Conservation (phyloP, 116 monocot genomes). For the Phalaenopsis hybrid region DNA sequence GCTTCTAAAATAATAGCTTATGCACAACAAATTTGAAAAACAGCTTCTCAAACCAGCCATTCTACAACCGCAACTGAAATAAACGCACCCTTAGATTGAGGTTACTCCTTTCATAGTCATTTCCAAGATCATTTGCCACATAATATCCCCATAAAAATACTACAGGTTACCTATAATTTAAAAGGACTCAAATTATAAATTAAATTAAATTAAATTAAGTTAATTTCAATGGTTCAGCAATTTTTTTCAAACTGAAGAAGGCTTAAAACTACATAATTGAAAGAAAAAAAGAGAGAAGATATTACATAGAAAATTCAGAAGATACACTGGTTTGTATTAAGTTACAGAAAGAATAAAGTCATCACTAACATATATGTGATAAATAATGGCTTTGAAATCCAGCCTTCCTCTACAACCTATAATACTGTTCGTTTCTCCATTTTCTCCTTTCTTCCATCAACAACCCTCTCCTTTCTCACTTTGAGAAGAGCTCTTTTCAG, state of each 20-base stretch:
- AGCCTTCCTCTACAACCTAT: neutral
- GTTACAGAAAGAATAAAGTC: conserved; percentile 5
- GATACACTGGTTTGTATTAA: neutral
- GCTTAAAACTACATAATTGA: neutral
- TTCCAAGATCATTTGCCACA: too few species aligned
- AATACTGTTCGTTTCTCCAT: too few species aligned
- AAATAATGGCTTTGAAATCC: neutral
- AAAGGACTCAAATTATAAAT: neutral
- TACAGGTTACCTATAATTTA: too few species aligned
- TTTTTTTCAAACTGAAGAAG: neutral
- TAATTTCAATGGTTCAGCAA: neutral
- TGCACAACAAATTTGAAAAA: too few species aligned
- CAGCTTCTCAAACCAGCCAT: too few species aligned
- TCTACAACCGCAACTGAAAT: too few species aligned
- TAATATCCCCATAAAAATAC: too few species aligned
- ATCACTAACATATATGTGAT: neutral
- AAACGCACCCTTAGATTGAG: too few species aligned
- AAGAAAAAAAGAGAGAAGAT: neutral
- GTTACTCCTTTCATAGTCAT: too few species aligned
- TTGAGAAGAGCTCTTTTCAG: neutral
- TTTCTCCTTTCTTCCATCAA: neutral
- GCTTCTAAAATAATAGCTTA: too few species aligned
- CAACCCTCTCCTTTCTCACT: too few species aligned
- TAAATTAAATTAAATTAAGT: neutral
- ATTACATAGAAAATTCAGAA: neutral